Conservation (phyloP, 140 eudicot genomes). For the Cichorium intybus region DNA sequence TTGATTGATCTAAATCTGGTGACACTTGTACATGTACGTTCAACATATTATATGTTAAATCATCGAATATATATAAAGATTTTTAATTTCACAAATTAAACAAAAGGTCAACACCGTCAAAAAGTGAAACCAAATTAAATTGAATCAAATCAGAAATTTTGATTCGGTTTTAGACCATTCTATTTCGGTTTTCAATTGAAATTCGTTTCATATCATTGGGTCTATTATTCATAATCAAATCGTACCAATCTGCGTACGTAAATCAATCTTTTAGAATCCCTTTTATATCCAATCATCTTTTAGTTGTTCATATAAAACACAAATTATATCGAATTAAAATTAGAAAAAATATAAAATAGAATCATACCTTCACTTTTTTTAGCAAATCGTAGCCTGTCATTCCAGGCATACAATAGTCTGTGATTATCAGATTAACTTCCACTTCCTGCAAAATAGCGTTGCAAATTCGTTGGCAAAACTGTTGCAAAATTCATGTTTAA, state of each 20-base stretch:
- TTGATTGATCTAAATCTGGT: background rate
- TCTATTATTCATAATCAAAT: no score
- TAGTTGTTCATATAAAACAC: background rate
- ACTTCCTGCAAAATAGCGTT: slow-evolving; percentile 46
- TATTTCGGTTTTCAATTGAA: no score
- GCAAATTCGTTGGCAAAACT: background rate
- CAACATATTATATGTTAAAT: background rate
- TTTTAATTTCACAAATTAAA: no score
- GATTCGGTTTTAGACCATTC: no score
- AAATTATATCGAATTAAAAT: background rate
- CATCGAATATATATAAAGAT: background rate
- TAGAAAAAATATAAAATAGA: background rate
- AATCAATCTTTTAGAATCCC: background rate
- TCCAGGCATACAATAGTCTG: slow-evolving; percentile 97
- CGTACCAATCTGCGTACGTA: no score
- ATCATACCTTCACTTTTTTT: slow-evolving; percentile 71
- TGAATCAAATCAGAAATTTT: no score
- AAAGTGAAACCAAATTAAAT: no score
- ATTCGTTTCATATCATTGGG: no score
- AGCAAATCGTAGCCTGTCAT: slow-evolving; percentile 97
- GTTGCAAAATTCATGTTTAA: slow-evolving; percentile 2
- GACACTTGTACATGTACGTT: background rate
- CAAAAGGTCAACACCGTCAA: no score
- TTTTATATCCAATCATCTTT: background rate
- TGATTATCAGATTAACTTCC: slow-evolving; percentile 79